Evolutionary conservation across 2,329 filamentous ascomycete genomes (phyloP), one percentile per base, ranked within the genome.

Genomic region (Penicillium sp.): DNA sequence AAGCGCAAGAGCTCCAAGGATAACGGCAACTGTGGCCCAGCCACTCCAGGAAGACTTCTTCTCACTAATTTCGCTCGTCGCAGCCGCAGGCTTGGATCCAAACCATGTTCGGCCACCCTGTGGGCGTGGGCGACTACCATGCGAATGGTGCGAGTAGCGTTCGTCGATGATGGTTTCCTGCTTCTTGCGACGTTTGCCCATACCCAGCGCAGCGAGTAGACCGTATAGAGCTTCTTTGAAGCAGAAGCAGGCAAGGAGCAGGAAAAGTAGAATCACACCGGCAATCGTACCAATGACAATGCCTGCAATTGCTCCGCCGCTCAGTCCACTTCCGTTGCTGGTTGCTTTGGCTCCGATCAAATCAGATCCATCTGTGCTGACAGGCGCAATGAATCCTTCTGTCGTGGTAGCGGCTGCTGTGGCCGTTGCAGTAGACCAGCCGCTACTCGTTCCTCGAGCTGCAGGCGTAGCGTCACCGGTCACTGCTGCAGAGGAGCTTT

Each of bases 251-350:
- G 71, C 68, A 62, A 77, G 79, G 25, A 81, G 60, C 23, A 81
- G 69, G 25, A 81, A 62, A 37, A 81, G 64, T 13, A 81, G 62
- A 48, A 80, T 67, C 11, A 79, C 72, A 50, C 77, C 80, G 1
- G 73, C 72, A 54, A 81, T 73, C 19, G 76, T 74, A 42, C 80
- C 80, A 53, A 82, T 79, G 54, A 82, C 80, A 50, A 82, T 82
- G 39, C 80, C 80, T 21, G 80, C 80, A 56, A 82, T 82, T 1
- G 79, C 79, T 23, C 80, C 80, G 19, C 78, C 79, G 56, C 78
- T 81, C 23, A 82, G 69, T 23, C 78, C 77, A 37, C 72, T 68
- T 50, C 68, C 68, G 8, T 64, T 66, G 43, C 53, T 58, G 14
- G 66, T 50, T 6, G 70, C 69, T 29, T 72, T 63, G 7, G 69